Base-by-base conservation (phyloP, 257 asterid genomes). In the Nicotiana noctiflora region DNA sequence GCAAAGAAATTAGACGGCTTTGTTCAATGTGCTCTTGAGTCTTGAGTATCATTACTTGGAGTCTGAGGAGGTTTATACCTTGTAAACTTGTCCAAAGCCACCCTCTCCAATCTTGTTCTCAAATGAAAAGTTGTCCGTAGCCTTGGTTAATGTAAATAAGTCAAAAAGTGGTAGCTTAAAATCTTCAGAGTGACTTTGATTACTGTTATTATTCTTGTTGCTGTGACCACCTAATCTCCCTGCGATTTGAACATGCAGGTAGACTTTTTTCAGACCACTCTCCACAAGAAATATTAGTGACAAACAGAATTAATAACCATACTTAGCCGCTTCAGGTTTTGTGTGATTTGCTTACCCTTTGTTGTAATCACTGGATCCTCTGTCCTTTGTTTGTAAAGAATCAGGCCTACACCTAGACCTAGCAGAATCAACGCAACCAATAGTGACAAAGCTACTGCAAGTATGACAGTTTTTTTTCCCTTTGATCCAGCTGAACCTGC, bases 71-170 rank as follows among this genome's bases (percentile, higher is more conserved):
- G 31, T 68, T 75, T 40, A 32, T 84, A 82, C 90, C 90, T 80
- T 85, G 55, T 86, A 82, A 74, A 88, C 90, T 55, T 86, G 82
- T 10, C 91, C 91, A 67, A 72, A 88, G 6, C 91, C 91, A 62
- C 91, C 91, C 75, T 88, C 87, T 75, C 91, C 91, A 34, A 88
- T 84, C 84, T 86, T 86, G 66, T 84, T 86, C 53, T 5, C 66
- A 23, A 12, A 12, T 17, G 85, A 81, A 46, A 86, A 88, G 29
- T 68, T 79, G 12, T 70, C 23, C 1, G 91, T 86, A 63, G 89
- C 91, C 62, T 86, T 81, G 25, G 65, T 17, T 23, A 88, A 21
- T 13, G 79, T 57, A 25, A 76, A 75, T 0, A 86, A 66, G 21
- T 83, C 78, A 55, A 88, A 80, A 13, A 66, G 49, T 15, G 78